Base-by-base conservation (phyloP, 2,329 filamentous ascomycete genomes). In the Aspergillus carbonarius region DNA sequence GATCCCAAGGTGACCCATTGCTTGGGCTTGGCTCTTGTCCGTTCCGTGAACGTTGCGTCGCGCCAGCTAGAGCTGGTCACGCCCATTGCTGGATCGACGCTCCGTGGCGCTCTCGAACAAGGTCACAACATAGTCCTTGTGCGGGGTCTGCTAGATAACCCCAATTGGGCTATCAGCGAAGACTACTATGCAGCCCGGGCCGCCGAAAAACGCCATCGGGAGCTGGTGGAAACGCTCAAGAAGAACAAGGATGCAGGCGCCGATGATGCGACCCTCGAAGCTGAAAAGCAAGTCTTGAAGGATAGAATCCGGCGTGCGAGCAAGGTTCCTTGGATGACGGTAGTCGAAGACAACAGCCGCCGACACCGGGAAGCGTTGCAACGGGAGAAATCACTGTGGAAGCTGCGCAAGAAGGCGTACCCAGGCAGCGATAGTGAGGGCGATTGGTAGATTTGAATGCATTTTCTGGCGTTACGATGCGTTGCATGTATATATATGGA, bases 1-100 rank as follows among this genome's bases (percentile, higher is more conserved):
- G 73, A 83, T 60, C 83, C 84, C 1, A 71, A 70, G 23, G 70
- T 72, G 10, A 82, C 80, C 1, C 74, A 73, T 25, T 77, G 80
- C 52, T 66, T 85, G 9, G 83, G 82, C n/a, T 76, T 84, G 23
- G 79, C 78, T 12, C 64, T 81, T 27, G 71, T 81, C 32, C 78
- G 76, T 6, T 74, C 72, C 27, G 74, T 81, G 54, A 68, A 81
- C 58, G 63, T 69, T 20, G 60, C 66, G 13, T 67, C 74, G 2
- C 72, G 72, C n/a, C 73, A 74, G 54, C 65, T 81, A 13, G 79
- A 80, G 49, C 70, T 81, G 17, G 70, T 83, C 13, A 83, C 83
- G 0, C 83, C 84, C 0, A 74, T 82, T 54, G 59, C 73, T 4
- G 56, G 64, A 18, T 63, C 66, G 3, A 62, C 59, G 8, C 64